A percentile compares a stretch with the other conserved stretches of the same genome.
These are phyloP conservation scores for Monilinia aucupariae DNA, from an alignment of 2,329 filamentous ascomycete genomes.

Conservation along the genomic window DNA sequence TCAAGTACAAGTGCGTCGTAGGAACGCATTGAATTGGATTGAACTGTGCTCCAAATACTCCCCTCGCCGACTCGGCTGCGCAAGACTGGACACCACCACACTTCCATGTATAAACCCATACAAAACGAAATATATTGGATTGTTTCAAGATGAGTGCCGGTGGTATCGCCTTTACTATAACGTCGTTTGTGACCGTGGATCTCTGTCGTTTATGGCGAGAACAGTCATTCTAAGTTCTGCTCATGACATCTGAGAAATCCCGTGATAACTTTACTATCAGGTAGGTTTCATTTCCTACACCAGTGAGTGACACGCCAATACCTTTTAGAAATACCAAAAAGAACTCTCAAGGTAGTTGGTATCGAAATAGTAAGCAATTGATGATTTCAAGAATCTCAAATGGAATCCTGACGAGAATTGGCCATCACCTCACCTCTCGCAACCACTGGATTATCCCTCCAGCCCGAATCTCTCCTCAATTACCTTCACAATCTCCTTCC, in stretches of 20 bases:
- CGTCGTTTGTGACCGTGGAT: too few species aligned
- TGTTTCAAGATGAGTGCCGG: too few species aligned
- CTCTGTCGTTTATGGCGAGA: too few species aligned
- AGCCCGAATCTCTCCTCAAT: conserved; percentile 47
- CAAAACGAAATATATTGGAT: too few species aligned
- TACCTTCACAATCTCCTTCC: conserved; percentile 64
- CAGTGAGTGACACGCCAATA: background rate
- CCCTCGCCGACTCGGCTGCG: too few species aligned
- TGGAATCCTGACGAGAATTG: background rate
- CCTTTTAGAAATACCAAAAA: background rate
- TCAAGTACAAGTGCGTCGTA: too few species aligned
- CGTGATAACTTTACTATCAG: background rate
- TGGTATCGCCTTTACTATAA: too few species aligned
- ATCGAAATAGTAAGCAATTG: background rate
- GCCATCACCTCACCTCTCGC: background rate
- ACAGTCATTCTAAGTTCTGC: background rate
- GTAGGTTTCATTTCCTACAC: background rate
- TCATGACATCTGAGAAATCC: background rate
- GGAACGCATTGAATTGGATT: too few species aligned
- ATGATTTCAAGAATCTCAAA: background rate
- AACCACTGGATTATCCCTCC: conserved; percentile 5
- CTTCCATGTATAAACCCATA: too few species aligned
- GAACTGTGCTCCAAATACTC: background rate
- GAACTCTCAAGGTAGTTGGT: background rate
- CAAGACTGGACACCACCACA: too few species aligned